Evolutionary conservation across 2,329 filamentous ascomycete species (phyloP), one percentile per base, ranked within the genome.

Genomic region (Bipolaris zeicola): DNA sequence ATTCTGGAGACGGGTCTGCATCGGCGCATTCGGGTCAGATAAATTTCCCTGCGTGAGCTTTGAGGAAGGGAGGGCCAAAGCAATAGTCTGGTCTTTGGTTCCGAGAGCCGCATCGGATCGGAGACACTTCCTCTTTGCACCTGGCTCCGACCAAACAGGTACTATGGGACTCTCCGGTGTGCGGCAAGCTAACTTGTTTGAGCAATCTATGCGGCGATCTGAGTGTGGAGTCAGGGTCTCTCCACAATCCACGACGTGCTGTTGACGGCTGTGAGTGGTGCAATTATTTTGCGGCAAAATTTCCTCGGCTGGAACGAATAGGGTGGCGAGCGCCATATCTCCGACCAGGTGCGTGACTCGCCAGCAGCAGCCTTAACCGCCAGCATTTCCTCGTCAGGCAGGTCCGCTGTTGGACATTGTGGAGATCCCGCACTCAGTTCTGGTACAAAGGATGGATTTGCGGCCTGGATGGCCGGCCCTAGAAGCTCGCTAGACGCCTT

Each of bases 401-500:
- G 55, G 55, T 56, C 43, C 49, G 22, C 28, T 44, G 41, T 33
- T 48, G 24, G 44, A 36, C 33, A 53, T 39, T 53, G 50, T 57
- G 55, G 55, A 49, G 55, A 53, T 45, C 55, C 55, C 55, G 39
- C 55, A 57, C 43, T 50, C 51, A 49, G 38, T 39, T 46, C 38
- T 57, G 44, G 55, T 39, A 53, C 38, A 49, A 16, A 53, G 44
- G 39, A 53, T 49, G 39, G 44, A 56, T 56, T 48, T 50, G 49
- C 49, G 49, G 49, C 54, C 49, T 56, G 49, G 54, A 52, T 55
- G 41, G 38, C 42, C 34, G 33, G 55, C 50, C 58, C 52, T 60
- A 61, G 55, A 61, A 55, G 57, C 60, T 58, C 57, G 54, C 66
- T 69, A 69, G 66, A 66, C 64, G 63, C 57, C 49, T 49, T 55